These are phyloP conservation scores for Carex pumila DNA, from an alignment of 176 grass and related monocot genomes.

Conservation along the genomic window DNA sequence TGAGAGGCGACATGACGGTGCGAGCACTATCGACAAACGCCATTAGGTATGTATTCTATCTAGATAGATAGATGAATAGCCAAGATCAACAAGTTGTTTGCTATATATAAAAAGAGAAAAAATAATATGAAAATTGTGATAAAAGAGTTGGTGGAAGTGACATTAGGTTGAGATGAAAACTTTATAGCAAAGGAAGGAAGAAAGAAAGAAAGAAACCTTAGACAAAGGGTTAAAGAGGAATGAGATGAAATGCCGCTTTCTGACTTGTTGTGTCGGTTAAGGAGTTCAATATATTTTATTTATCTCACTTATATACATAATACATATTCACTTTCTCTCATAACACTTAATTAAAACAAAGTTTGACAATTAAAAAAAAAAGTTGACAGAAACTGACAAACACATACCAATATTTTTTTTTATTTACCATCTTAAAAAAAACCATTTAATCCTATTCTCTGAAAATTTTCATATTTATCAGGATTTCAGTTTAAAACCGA, in stretches of 20 bases:
- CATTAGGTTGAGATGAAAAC: conserved; percentile 26
- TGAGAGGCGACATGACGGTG: not conserved
- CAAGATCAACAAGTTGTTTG: not conserved
- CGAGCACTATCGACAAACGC: not conserved
- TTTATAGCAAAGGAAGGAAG: conserved; percentile 24
- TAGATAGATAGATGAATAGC: not conserved
- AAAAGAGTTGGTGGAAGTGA: conserved; percentile 22
- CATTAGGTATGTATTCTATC: not conserved
- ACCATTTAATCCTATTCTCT: no score
- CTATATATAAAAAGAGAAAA: conserved; percentile 21
- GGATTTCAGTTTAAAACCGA: no score
- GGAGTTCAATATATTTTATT: not conserved
- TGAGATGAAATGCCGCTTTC: conserved; percentile 23
- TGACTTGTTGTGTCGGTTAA: conserved; percentile 14
- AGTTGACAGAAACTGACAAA: no score
- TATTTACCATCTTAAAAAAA: no score
- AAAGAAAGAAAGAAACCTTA: conserved; percentile 15
- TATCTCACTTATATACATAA: no score
- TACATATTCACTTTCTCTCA: no score
- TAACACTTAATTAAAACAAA: no score
- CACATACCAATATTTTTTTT: no score
- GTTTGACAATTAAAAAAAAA: no score
- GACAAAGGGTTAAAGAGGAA: conserved; percentile 6
- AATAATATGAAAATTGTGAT: not conserved
- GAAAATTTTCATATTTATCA: no score